Conservation (phyloP, 148 eudicot species). For the Nepenthes mirabilis region DNA sequence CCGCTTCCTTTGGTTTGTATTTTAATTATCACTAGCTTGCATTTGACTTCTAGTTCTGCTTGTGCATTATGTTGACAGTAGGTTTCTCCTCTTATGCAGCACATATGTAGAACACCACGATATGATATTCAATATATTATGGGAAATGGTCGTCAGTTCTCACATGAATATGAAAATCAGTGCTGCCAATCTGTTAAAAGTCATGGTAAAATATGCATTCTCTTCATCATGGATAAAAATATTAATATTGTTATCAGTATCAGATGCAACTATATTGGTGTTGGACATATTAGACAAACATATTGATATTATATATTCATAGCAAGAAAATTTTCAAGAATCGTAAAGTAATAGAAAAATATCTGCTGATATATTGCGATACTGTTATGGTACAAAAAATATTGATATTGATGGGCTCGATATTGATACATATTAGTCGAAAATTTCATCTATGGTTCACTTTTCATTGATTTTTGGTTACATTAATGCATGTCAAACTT, state of each 20-base stretch:
- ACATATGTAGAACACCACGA: constrained; percentile 62
- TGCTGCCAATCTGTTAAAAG: constrained; percentile 82
- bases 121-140: constrained; percentile 67
- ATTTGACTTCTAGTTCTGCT: constrained; percentile 3
- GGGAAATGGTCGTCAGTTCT: constrained; percentile 99
- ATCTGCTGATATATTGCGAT: too few relatives aligned
- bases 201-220: constrained; percentile 39
- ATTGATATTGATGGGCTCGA: too few relatives aligned
- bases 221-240: neutral
- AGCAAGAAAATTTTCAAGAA: too few relatives aligned
- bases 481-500: neutral
- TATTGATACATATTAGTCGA: too few relatives aligned
- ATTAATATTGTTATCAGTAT: too few relatives aligned
- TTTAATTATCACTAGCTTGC: neutral
- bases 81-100: constrained; percentile 27
- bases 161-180: constrained; percentile 58
- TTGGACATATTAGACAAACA: too few relatives aligned
- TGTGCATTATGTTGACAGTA: constrained; percentile 5
- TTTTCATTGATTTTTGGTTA: neutral
- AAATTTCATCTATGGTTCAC: too few relatives aligned
- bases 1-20: constrained; percentile 74
- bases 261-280: too few relatives aligned
- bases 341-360: too few relatives aligned
- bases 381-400: too few relatives aligned
- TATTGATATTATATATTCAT: too few relatives aligned